These are phyloP conservation scores for Tetrapisispora namnaoensis DNA, from an alignment of 805 yeast species.

Conservation along the genomic window DNA sequence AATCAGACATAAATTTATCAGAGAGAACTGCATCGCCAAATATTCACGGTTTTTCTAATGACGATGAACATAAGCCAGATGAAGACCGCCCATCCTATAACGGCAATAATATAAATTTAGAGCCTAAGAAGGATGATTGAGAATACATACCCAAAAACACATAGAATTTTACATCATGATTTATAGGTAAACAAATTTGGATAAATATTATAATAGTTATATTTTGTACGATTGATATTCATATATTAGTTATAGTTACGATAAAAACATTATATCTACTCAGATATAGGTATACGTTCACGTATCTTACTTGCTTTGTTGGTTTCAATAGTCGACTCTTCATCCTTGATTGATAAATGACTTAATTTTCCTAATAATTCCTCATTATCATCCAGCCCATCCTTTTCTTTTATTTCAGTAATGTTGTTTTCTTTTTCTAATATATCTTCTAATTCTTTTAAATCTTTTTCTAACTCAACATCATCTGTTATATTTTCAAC, in stretches of 20 bases:
- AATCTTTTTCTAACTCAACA: slow-evolving; percentile 33
- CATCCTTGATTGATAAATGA: slow-evolving; percentile 13
- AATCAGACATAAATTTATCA: slow-evolving; percentile 14
- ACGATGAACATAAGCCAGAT: slow-evolving; percentile 20
- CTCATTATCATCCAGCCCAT: background rate
- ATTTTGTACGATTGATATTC: too few relatives aligned
- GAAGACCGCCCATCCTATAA: slow-evolving; percentile 43
- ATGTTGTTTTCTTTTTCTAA: slow-evolving; percentile 4
- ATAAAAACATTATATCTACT: background rate
- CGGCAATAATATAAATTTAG: slow-evolving; percentile 45
- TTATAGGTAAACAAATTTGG: background rate
- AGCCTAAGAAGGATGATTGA: slow-evolving; percentile 35
- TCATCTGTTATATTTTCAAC: slow-evolving; percentile 24
- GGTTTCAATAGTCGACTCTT: background rate
- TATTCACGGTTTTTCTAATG: slow-evolving; percentile 22
- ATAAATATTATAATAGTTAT: too few relatives aligned
- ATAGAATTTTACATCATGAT: too few relatives aligned
- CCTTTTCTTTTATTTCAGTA: slow-evolving; percentile 1
- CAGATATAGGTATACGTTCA: slow-evolving; percentile 1
- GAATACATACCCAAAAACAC: background rate
- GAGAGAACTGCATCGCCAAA: slow-evolving; percentile 28
- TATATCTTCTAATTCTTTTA: slow-evolving; percentile 28
- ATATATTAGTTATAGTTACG: too few relatives aligned
- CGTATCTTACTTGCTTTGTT: background rate
- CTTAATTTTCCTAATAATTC: slow-evolving; percentile 19